Conservation (phyloP, 2,329 filamentous ascomycete species). For the Fusarium sulawesiense region DNA sequence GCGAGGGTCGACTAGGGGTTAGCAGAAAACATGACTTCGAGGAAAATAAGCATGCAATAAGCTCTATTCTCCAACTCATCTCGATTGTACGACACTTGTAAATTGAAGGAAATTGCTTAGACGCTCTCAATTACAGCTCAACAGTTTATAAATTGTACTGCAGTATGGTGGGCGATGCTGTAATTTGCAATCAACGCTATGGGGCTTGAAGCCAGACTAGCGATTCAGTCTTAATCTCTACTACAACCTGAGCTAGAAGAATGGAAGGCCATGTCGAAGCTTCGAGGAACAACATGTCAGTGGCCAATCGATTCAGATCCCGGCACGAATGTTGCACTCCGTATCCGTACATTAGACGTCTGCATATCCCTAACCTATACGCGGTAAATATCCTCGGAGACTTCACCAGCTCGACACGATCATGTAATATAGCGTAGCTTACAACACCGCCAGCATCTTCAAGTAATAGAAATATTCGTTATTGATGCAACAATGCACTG, state of each 20-base stretch:
- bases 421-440: background rate
- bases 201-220: constrained; percentile 16
- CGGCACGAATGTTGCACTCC: background rate
- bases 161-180: constrained; percentile 7
- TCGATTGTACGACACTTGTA: background rate
- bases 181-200: constrained; percentile 32
- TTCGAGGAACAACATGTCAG: constrained; percentile 20
- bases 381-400: background rate
- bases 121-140: constrained; percentile 19
- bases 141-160: background rate
- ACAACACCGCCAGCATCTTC: background rate
- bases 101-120: constrained; percentile 21
- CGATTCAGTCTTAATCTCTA: constrained; percentile 14
- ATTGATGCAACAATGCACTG: constrained; percentile 12
- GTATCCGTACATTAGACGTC: background rate
- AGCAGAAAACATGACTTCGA: background rate
- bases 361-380: background rate
- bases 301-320: background rate
- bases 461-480: constrained; percentile 25
- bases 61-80: background rate
- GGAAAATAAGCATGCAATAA: background rate
- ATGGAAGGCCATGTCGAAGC: constrained; percentile 29
- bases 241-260: constrained; percentile 3
- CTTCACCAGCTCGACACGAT: background rate
- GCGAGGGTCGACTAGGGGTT: background rate